phyloP scores from a whole-genome alignment of 2,329 filamentous ascomycete genomes.

The Venturia carpophila region DNA sequence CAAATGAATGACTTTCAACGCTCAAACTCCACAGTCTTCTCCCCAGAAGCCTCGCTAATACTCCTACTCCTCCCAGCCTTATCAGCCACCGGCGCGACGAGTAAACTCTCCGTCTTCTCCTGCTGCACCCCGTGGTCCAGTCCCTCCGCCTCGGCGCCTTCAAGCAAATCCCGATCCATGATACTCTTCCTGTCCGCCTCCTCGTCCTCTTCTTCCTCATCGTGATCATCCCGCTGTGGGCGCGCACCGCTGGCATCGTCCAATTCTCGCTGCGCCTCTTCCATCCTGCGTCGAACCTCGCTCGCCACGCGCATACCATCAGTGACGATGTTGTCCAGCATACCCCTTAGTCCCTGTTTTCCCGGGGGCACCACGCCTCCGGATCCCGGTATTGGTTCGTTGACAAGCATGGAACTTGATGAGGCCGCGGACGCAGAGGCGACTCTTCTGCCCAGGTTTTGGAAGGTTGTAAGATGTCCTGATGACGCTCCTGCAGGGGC shows the following conservation, averaged over 20 bases:
- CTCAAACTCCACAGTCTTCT: slow-evolving; percentile 16
- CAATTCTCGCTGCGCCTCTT: slow-evolving; percentile 86
- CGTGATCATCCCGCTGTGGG: slow-evolving; percentile 40
- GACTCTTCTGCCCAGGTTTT: slow-evolving; percentile 46
- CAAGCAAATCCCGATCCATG: slow-evolving; percentile 38
- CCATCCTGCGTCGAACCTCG: slow-evolving; percentile 86
- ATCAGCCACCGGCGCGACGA: not conserved
- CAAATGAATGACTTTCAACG: not conserved
- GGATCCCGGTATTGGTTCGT: slow-evolving; percentile 24
- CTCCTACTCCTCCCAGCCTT: not conserved
- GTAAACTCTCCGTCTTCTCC: not conserved
- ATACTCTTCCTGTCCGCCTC: slow-evolving; percentile 26
- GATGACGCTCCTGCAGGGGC: slow-evolving; percentile 44
- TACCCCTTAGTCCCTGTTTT: slow-evolving; percentile 71
- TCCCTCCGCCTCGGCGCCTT: slow-evolving; percentile 42
- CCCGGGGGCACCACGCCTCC: slow-evolving; percentile 36
- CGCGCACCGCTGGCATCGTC: slow-evolving; percentile 48
- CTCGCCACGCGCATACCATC: slow-evolving; percentile 94
- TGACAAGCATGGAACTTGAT: slow-evolving; percentile 25
- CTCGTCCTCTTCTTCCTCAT: slow-evolving; percentile 62
- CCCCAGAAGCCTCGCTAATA: slow-evolving; percentile 3
- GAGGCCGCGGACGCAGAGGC: slow-evolving; percentile 37
- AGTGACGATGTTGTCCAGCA: slow-evolving; percentile 93
- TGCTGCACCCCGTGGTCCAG: slow-evolving; percentile 23
- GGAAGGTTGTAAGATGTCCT: slow-evolving; percentile 77